Percentiles rank a stretch among this genome's conserved stretches.
phyloP scores from a whole-genome alignment of 495 filamentous ascomycete species.

The Massariosphaeria phaeospora region DNA sequence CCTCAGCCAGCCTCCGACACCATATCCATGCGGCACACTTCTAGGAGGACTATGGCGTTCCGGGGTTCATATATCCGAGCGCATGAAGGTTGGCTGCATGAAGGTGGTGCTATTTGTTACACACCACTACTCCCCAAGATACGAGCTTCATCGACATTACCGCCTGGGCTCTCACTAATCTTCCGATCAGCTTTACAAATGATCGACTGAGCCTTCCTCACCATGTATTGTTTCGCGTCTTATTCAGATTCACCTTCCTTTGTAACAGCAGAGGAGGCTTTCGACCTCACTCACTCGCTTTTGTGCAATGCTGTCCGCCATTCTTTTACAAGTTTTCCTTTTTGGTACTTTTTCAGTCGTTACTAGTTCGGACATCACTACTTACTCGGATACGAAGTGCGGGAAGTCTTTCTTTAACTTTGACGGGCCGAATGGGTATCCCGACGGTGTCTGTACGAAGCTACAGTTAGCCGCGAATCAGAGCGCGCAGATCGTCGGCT shows the following conservation, averaged over 20 bases:
- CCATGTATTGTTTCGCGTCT: not conserved
- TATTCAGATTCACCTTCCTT: not conserved
- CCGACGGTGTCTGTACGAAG: slow-evolving; percentile 18
- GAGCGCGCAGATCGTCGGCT: slow-evolving; percentile 11
- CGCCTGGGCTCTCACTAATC: too few relatives aligned
- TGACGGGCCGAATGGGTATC: slow-evolving; percentile 22
- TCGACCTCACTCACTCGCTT: not conserved
- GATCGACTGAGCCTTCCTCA: not conserved
- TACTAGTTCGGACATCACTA: not conserved
- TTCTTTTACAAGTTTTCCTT: not conserved
- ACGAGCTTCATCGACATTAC: too few relatives aligned
- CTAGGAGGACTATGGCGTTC: too few relatives aligned
- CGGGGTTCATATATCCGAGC: too few relatives aligned
- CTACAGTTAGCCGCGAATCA: not conserved
- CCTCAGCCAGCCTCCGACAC: too few relatives aligned
- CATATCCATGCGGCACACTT: too few relatives aligned
- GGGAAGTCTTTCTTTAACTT: slow-evolving; percentile 10
- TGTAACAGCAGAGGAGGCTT: too few relatives aligned
- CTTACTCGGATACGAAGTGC: slow-evolving; percentile 17
- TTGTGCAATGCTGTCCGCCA: not conserved
- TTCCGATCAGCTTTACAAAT: too few relatives aligned
- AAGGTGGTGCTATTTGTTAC: too few relatives aligned
- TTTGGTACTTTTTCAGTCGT: not conserved
- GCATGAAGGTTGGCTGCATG: too few relatives aligned
- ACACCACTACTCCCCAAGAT: too few relatives aligned